A percentile compares a stretch with the other conserved stretches of the same genome.
Evolutionary conservation across 352 stramenopile genomes (phyloP).

Genomic region (Globisporangium abappressorium): DNA sequence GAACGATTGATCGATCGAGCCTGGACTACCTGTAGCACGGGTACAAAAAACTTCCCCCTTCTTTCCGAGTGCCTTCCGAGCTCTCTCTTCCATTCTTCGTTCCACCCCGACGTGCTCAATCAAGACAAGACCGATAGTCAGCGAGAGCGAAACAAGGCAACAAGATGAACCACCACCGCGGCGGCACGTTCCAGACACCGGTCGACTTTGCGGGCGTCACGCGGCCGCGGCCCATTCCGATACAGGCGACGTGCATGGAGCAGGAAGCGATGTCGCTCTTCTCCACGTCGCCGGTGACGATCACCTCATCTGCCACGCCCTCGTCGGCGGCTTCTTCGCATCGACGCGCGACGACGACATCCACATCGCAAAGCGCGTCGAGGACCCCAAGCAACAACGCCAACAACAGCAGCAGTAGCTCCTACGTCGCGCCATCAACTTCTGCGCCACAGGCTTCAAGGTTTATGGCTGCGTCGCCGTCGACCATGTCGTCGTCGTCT

Average conservation of each 20-base stretch:
- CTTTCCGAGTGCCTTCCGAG: neutral
- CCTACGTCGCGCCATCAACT: slow-evolving; percentile 9
- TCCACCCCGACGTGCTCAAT: slow-evolving; percentile 10
- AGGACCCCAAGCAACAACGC: neutral
- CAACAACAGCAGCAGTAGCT: neutral
- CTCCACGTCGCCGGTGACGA: slow-evolving; percentile 15
- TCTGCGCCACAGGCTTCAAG: slow-evolving; percentile 10
- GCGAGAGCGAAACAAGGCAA: neutral
- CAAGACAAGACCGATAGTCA: neutral
- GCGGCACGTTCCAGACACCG: neutral
- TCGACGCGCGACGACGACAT: neutral
- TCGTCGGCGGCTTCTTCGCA: neutral
- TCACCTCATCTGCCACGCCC: slow-evolving; percentile 1
- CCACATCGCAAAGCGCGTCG: neutral
- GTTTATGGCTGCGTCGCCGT: slow-evolving; percentile 4
- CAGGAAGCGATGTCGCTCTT: slow-evolving; percentile 14
- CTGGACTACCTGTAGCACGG: neutral
- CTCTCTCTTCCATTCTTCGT: slow-evolving; percentile 12
- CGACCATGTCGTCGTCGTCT: slow-evolving; percentile 9
- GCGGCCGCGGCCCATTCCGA: slow-evolving; percentile 5
- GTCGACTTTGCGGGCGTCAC: slow-evolving; percentile 2
- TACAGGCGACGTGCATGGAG: neutral
- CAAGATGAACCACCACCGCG: neutral
- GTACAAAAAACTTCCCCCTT: slow-evolving; percentile 10
- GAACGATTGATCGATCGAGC: slow-evolving; percentile 1